Conservation (phyloP, 2,329 filamentous ascomycete genomes). For the Capronia epimyces region DNA sequence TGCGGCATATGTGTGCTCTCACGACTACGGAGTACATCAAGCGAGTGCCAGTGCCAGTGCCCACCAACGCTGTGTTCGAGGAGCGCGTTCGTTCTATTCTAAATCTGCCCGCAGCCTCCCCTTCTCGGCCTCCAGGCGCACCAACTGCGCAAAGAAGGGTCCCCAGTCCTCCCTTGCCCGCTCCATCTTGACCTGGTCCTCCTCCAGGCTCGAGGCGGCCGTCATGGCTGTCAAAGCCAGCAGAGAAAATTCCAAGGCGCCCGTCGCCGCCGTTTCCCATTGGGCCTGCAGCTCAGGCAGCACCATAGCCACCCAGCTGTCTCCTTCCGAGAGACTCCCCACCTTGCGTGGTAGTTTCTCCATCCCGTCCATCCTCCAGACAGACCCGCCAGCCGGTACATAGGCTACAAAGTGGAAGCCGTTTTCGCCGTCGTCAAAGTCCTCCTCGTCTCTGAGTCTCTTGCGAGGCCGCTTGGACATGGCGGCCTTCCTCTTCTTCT, state of each 20-base stretch:
- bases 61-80: background rate
- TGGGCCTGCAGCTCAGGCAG: constrained; percentile 17
- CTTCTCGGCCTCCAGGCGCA: constrained; percentile 26
- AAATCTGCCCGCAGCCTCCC: constrained; percentile 16
- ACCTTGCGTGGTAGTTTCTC: constrained; percentile 61
- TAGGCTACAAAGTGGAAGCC: constrained; percentile 88
- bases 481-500: constrained; percentile 35
- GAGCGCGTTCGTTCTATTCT: background rate
- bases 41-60: background rate
- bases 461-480: constrained; percentile 25
- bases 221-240: constrained; percentile 17
- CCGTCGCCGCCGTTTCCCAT: constrained; percentile 10
- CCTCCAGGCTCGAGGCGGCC: constrained; percentile 10
- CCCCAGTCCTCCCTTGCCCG: constrained; percentile 27
- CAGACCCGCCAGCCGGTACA: constrained; percentile 64
- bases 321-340: constrained; percentile 42
- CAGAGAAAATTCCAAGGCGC: constrained; percentile 21
- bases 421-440: constrained; percentile 51
- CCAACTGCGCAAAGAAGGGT: constrained; percentile 26
- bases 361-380: constrained; percentile 88
- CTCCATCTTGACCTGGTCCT: constrained; percentile 21
- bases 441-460: constrained; percentile 40
- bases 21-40: too few species aligned
- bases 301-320: constrained; percentile 21
- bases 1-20: too few species aligned